Conservation (phyloP, 2,329 filamentous ascomycete genomes). For the Epichloe aotearoae region DNA sequence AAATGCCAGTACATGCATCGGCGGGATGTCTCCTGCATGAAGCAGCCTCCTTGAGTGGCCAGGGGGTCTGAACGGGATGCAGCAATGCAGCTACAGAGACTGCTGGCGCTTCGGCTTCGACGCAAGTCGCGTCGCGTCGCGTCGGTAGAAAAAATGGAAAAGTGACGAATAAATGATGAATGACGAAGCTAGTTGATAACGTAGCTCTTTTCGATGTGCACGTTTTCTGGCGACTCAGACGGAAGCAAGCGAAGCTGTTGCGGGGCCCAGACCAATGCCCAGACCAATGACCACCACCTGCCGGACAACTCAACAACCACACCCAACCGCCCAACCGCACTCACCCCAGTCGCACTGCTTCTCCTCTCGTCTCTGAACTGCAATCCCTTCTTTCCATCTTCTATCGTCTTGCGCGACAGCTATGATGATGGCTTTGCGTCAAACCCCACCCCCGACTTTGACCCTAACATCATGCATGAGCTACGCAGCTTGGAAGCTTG, state of each 20-base stretch:
- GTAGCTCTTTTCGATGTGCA: neutral
- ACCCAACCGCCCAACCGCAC: neutral
- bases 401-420: neutral
- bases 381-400: neutral
- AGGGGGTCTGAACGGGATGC: neutral
- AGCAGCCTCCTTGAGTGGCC: neutral
- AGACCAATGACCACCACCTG: neutral
- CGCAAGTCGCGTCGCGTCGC: neutral
- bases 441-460: neutral
- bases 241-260: neutral
- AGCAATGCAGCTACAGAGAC: neutral
- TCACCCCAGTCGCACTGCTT: neutral
- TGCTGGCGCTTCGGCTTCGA: neutral
- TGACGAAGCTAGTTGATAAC: neutral
- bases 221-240: neutral
- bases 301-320: neutral
- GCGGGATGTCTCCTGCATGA: neutral
- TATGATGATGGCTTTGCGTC: neutral
- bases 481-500: neutral
- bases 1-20: neutral
- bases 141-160: neutral
- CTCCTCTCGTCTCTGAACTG: neutral
- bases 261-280: neutral
- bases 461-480: conserved; percentile 1
- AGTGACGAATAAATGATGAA: neutral